Evolutionary conservation across 2,329 filamentous ascomycete species (phyloP), one percentile per base, ranked within the genome.

Genomic region (Gnomoniopsis sp.): DNA sequence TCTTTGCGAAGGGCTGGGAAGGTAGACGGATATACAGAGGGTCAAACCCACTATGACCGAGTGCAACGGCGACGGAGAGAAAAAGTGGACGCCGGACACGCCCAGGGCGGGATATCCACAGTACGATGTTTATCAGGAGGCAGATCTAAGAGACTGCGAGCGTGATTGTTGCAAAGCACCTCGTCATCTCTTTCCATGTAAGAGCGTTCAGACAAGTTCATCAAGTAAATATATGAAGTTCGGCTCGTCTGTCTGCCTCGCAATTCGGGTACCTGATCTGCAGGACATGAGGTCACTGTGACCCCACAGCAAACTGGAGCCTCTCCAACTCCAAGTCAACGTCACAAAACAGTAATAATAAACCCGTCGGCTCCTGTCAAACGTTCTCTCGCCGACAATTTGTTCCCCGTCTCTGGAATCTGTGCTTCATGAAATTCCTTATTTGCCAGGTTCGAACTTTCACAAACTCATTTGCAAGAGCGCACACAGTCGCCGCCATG

Each of bases 21-120:
- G 49, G 53, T 57, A 62, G 57, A 62, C 59, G 46, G 19, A 56
- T 7, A 34, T 17, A 10, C 56, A 6, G 17, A 62, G 7, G 6
- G 56, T 17, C 10, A 54, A 2, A 46, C 57, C 49, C n/a, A 56
- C 51, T 14, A 30, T 19, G 6, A 56, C n/a, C 17, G 41, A 26
- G 36, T 50, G 48, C 55, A 49, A 26, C 41, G 8, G n/a, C n/a
- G 10, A n/a, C n/a, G n/a, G 10, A 19, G 15, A 3, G 19, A 19
- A 44, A 19, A 21, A 17, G 19, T 21, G 19, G 41, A 44, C 41
- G 41, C 21, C 19, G 12, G 44, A 4, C 8, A 11, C 15, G 44
- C 44, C 21, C 6, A 23, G 21, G 44, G 4, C 15, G 44, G 11
- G 44, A 23, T 30, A 30, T 30, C 8, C 26, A 4, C 26, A 30